phyloP scores from a whole-genome alignment of 2,329 filamentous ascomycete species.

The Camptophora hylomeconis region DNA sequence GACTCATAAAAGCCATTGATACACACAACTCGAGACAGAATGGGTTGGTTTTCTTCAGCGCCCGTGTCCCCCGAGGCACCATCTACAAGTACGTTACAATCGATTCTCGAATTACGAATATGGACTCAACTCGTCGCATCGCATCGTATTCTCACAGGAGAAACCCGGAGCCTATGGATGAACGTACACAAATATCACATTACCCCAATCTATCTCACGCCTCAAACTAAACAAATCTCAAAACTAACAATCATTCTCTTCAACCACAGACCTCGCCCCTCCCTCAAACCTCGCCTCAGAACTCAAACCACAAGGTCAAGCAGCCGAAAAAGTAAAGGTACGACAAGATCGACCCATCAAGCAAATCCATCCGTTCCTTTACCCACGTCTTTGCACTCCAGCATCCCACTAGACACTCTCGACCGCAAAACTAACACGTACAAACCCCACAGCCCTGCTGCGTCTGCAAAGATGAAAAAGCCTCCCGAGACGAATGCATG shows the following conservation, averaged over 20 bases:
- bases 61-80: not conserved
- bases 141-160: too few relatives aligned
- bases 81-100: conserved; percentile 2
- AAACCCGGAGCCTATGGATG: too few relatives aligned
- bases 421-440: conserved; percentile 2
- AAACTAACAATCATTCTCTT: not conserved
- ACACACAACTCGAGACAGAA: too few relatives aligned
- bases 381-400: not conserved
- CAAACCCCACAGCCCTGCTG: conserved; percentile 63
- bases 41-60: conserved; percentile 4
- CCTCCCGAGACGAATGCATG: conserved; percentile 93
- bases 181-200: not conserved
- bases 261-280: conserved; percentile 1
- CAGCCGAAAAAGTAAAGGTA: conserved; percentile 17
- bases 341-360: too few relatives aligned
- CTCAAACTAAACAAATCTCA: not conserved
- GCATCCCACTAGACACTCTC: not conserved
- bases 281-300: conserved; percentile 7
- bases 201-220: not conserved
- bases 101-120: not conserved
- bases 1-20: too few relatives aligned
- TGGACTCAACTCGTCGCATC: not conserved
- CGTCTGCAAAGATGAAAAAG: conserved; percentile 93
- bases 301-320: conserved; percentile 7
- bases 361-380: too few relatives aligned